Evolutionary conservation across 2,329 filamentous ascomycete genomes (phyloP).

Genomic region (Fusarium denticulatum): DNA sequence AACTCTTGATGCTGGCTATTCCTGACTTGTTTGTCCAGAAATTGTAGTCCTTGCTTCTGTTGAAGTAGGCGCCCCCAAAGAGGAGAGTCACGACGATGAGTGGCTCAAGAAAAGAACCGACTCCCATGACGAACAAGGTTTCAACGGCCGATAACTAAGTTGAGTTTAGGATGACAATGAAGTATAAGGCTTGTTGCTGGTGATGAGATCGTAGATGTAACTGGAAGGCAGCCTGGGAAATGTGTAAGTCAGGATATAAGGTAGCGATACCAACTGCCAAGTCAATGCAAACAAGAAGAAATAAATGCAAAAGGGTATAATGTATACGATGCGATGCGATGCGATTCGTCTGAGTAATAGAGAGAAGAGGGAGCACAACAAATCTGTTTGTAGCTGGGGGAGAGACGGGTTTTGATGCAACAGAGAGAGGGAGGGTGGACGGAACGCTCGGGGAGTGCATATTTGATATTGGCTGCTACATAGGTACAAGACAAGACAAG

Average conservation of each 20-base stretch:
- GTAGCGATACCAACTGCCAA: background rate
- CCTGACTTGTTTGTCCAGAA: slow-evolving; percentile 38
- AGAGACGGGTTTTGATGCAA: slow-evolving; percentile 22
- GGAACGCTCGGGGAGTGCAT: slow-evolving; percentile 19
- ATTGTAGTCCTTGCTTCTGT: slow-evolving; percentile 53
- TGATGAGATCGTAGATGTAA: background rate
- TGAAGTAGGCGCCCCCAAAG: slow-evolving; percentile 57
- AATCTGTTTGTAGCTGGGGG: background rate
- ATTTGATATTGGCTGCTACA: slow-evolving; percentile 5
- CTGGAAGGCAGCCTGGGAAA: background rate
- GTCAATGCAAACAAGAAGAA: background rate
- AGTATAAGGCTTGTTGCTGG: background rate
- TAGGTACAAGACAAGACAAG: background rate
- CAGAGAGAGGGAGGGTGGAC: slow-evolving; percentile 1
- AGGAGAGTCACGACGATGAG: slow-evolving; percentile 55
- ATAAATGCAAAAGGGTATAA: background rate
- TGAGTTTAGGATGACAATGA: background rate
- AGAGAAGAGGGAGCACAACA: background rate
- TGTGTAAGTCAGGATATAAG: background rate
- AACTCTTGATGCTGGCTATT: slow-evolving; percentile 30
- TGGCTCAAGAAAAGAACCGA: slow-evolving; percentile 55
- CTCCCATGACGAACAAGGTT: slow-evolving; percentile 45
- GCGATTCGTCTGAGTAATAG: background rate
- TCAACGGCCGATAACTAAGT: background rate
- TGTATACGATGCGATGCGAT: background rate